A percentile compares a stretch with the other conserved stretches of the same genome.
Evolutionary conservation across 441 rosid species (phyloP).

Genomic region (Brassica hybrid): DNA sequence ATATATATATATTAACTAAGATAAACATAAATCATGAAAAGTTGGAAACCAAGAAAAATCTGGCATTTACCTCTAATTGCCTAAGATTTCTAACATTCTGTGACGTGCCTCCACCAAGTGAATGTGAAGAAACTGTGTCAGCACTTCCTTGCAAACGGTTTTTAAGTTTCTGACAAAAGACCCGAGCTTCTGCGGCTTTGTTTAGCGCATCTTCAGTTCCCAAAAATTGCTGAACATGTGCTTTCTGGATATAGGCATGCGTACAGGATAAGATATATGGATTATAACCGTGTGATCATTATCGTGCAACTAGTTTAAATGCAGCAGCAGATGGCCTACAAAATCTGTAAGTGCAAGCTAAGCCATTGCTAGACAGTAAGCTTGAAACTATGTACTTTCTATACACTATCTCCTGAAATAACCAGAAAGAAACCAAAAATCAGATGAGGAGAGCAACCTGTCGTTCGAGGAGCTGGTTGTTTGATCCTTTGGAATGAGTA

Average conservation of each 20-base stretch:
- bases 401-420: neutral
- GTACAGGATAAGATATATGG: neutral
- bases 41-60: neutral
- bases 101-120: constrained; percentile 59
- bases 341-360: neutral
- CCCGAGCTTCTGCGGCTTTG: constrained; percentile 89
- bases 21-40: constrained; percentile 2
- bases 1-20: neutral
- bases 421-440: constrained; percentile 18
- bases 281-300: neutral
- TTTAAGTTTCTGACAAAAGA: constrained; percentile 63
- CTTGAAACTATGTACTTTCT: neutral
- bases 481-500: constrained; percentile 69
- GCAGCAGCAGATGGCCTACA: neutral
- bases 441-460: constrained; percentile 55
- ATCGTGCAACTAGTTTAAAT: neutral
- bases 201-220: constrained; percentile 90
- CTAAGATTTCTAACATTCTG: constrained; percentile 73
- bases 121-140: constrained; percentile 49
- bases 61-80: constrained; percentile 71
- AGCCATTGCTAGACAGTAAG: constrained; percentile 8
- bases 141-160: constrained; percentile 59
- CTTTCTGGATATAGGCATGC: constrained; percentile 60
- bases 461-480: constrained; percentile 88
- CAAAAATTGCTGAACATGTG: constrained; percentile 89